Percentiles rank a stretch among this genome's conserved stretches.
phyloP scores from a whole-genome alignment of 768 basidiomycete species.

The Kwoniella bestiolae region DNA sequence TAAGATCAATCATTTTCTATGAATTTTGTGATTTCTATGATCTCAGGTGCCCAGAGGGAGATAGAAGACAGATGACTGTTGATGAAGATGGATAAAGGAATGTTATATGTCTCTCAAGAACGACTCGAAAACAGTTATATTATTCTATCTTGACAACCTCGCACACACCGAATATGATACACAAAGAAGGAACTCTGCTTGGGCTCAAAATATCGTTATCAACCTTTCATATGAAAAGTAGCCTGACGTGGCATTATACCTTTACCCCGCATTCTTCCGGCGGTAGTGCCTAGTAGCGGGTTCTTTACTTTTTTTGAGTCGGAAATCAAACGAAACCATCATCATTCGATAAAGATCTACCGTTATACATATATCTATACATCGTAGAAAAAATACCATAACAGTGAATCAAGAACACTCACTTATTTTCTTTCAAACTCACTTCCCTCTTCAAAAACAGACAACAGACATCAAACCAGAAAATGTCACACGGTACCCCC shows the following conservation, averaged over 20 bases:
- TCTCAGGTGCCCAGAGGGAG: not conserved
- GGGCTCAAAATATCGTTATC: not conserved
- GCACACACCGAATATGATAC: too few relatives aligned
- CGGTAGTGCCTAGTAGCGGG: not conserved
- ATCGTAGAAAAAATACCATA: too few relatives aligned
- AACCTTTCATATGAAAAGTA: not conserved
- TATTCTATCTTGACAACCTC: not conserved
- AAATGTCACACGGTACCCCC: conserved; percentile 34
- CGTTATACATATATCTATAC: too few relatives aligned
- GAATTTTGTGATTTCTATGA: not conserved
- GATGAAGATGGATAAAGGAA: not conserved
- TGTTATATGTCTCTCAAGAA: not conserved
- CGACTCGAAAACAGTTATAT: not conserved
- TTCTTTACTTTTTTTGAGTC: not conserved
- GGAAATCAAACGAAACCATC: not conserved
- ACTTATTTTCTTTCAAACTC: not conserved
- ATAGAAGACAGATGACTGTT: not conserved
- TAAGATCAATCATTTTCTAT: conserved; percentile 28
- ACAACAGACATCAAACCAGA: not conserved
- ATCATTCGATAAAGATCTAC: not conserved
- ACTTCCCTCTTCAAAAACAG: not conserved
- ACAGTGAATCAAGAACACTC: too few relatives aligned
- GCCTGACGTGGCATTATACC: not conserved
- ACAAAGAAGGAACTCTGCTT: not conserved
- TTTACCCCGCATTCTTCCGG: not conserved